These are phyloP conservation scores for Daphne laureola DNA, from an alignment of 441 rosid genomes.

Conservation along the genomic window DNA sequence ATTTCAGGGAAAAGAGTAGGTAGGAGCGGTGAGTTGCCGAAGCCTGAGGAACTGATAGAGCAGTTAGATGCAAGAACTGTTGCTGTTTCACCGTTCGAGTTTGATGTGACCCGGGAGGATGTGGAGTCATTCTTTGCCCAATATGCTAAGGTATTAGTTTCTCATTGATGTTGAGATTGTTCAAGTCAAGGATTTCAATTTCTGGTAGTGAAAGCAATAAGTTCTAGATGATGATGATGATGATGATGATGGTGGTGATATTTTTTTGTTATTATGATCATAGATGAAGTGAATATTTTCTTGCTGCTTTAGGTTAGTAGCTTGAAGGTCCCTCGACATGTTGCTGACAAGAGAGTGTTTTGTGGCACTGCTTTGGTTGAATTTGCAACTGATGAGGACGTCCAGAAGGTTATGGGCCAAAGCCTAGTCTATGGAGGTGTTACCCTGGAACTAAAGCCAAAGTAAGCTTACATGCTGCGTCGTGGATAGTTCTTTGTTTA, in stretches of 20 bases:
- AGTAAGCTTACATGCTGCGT: slow-evolving; percentile 36
- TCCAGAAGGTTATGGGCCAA: slow-evolving; percentile 45
- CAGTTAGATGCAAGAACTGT: slow-evolving; percentile 65
- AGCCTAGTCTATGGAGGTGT: slow-evolving; percentile 59
- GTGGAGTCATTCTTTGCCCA: slow-evolving; percentile 57
- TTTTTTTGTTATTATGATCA: slow-evolving; percentile 3
- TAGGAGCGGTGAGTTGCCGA: slow-evolving; percentile 45
- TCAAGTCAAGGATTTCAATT: not conserved
- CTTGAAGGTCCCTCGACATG: slow-evolving; percentile 83
- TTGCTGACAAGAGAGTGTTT: slow-evolving; percentile 53
- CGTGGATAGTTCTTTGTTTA: not conserved
- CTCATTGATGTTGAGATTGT: not conserved
- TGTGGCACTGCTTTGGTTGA: slow-evolving; percentile 81
- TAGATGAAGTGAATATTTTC: not conserved
- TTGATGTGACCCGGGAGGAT: slow-evolving; percentile 56
- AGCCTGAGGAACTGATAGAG: slow-evolving; percentile 61
- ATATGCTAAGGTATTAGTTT: slow-evolving; percentile 48
- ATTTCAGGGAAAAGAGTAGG: slow-evolving; percentile 69
- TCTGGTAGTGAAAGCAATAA: not conserved
- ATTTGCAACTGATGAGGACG: slow-evolving; percentile 67
- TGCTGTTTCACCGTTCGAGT: slow-evolving; percentile 60
- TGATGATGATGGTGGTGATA: slow-evolving; percentile 1
- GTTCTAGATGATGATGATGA: too few species aligned
- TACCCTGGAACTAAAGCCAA: slow-evolving; percentile 61
- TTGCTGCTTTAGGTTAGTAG: slow-evolving; percentile 56